phyloP scores from a whole-genome alignment of 164 flowering plant genomes.

The Chloranthus sessilifolius region DNA sequence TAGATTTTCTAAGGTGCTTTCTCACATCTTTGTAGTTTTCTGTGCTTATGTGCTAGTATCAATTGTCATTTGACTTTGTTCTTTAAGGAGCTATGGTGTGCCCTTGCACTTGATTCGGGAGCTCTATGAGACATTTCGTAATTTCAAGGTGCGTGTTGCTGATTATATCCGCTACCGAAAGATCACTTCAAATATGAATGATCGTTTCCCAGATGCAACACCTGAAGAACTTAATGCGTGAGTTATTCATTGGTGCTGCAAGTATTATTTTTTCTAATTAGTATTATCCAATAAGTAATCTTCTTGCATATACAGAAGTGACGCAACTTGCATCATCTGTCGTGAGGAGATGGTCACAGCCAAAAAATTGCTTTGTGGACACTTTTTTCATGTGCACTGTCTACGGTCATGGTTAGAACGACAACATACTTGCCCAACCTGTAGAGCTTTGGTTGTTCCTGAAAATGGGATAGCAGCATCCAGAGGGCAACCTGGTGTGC shows the following conservation, averaged over 20 bases:
- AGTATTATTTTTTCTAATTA: background rate
- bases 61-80: background rate
- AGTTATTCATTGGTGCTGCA: constrained; percentile 27
- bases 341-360: constrained; percentile 99
- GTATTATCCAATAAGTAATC: background rate
- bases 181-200: constrained; percentile 98
- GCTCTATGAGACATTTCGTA: constrained; percentile 93
- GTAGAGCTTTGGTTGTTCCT: constrained; percentile 91
- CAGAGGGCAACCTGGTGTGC: constrained; percentile 41
- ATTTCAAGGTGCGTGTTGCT: constrained; percentile 88
- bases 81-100: constrained; percentile 83
- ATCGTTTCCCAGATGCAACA: constrained; percentile 95
- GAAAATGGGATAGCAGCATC: constrained; percentile 50
- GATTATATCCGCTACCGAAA: constrained; percentile 94
- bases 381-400: constrained; percentile 95
- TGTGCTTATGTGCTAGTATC: too few relatives aligned
- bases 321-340: constrained; percentile 97
- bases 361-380: constrained; percentile 88
- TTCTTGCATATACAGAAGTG: constrained; percentile 56
- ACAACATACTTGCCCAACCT: constrained; percentile 96
- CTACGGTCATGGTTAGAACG: constrained; percentile 97
- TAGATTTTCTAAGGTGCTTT: too few relatives aligned
- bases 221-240: constrained; percentile 82
- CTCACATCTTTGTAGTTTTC: too few relatives aligned
- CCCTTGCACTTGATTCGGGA: constrained; percentile 95